Evolutionary conservation across 148 eudicot species (phyloP).

Genomic region (Limonium bicolor): DNA sequence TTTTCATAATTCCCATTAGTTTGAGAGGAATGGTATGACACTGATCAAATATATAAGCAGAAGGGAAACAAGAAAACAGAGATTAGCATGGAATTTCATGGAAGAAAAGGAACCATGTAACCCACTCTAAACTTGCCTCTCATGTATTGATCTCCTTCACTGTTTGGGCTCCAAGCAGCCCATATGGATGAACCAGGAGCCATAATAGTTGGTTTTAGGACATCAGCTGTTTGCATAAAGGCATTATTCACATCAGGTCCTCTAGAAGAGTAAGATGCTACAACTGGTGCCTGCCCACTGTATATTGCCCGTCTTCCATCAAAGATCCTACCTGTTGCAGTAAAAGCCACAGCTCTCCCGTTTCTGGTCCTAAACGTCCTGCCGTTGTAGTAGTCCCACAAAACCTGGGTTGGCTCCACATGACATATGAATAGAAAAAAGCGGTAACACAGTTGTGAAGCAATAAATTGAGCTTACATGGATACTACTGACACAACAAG

Average conservation of each 20-base stretch:
- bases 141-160: constrained; percentile 34
- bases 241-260: constrained; percentile 62
- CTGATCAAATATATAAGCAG: no score
- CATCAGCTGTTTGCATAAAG: constrained; percentile 52
- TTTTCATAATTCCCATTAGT: no score
- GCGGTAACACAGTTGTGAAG: no score
- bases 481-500: no score
- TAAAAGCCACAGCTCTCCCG: constrained; percentile 33
- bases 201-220: constrained; percentile 49
- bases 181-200: constrained; percentile 70
- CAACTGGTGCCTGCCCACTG: constrained; percentile 39
- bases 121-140: constrained; percentile 21
- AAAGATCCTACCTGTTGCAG: constrained; percentile 36
- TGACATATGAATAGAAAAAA: no score
- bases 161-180: constrained; percentile 64
- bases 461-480: no score
- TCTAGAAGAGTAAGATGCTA: constrained; percentile 56
- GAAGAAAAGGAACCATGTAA: no score
- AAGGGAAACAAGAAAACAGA: no score
- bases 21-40: no score
- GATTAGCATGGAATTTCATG: no score
- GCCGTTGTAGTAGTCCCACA: constrained; percentile 49
- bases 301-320: constrained; percentile 53
- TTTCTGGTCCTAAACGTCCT: constrained; percentile 34
- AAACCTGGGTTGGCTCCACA: no score